phyloP scores from a whole-genome alignment of 139 green algal genomes.

The Astrephomene gubernaculifera region DNA sequence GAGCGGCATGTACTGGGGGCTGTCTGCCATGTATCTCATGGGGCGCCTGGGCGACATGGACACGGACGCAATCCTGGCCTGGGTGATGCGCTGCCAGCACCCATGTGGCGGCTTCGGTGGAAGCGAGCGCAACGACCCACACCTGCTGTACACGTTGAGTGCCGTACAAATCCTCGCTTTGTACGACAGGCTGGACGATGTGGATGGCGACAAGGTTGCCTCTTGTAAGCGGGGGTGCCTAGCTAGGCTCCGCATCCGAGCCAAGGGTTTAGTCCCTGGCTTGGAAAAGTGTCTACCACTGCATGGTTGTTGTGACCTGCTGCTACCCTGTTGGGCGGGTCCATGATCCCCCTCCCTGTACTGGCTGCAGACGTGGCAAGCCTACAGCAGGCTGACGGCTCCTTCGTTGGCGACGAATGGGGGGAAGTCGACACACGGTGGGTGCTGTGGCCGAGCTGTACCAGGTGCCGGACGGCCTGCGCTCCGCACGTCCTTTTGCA shows the following conservation, averaged over 20 bases:
- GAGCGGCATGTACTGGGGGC: constrained; percentile 98
- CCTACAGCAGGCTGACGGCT: constrained; percentile 92
- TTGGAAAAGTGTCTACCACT: too few species aligned
- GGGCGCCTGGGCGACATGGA: constrained; percentile 79
- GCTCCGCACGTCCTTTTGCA: too few species aligned
- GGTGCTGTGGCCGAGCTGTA: background rate
- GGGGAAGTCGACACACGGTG: constrained; percentile 96
- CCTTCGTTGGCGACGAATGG: constrained; percentile 95
- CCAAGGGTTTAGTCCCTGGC: too few species aligned
- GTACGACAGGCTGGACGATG: constrained; percentile 80
- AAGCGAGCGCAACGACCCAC: constrained; percentile 90
- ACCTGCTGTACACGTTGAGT: constrained; percentile 97
- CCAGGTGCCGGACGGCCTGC: too few species aligned
- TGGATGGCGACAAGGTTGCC: constrained; percentile 80
- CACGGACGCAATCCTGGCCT: constrained; percentile 56
- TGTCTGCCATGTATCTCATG: constrained; percentile 89
- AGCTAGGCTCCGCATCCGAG: too few species aligned
- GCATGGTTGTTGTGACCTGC: too few species aligned
- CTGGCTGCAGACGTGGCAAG: constrained; percentile 74
- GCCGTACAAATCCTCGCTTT: constrained; percentile 96
- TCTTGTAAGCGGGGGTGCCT: constrained; percentile 66
- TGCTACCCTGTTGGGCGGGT: too few species aligned
- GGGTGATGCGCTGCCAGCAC: constrained; percentile 81
- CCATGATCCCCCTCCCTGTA: too few species aligned
- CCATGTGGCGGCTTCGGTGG: constrained; percentile 87